Base-by-base conservation (phyloP, 208 protist species). In the Lotmaria passim region DNA sequence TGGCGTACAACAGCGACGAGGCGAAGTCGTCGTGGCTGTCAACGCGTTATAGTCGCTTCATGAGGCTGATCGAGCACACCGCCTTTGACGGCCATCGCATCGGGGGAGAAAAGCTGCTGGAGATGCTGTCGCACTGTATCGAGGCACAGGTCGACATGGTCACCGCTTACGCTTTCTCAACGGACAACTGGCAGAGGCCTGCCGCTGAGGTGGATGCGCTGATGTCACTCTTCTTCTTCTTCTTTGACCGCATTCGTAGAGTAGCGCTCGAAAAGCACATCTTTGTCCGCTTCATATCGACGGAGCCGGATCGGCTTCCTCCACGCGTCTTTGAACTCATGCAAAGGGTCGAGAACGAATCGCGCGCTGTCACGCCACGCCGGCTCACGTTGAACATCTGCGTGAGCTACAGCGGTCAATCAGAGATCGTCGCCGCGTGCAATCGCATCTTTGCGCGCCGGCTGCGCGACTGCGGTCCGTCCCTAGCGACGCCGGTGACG, bases 151-250 rank as follows among this genome's bases (percentile, higher is more conserved):
- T 97, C 30, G 34, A 59, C 33, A 95, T 96, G 81, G 59, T 97
- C 28, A 97, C 86, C 0, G 89, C 94, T 11, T 97, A 96, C 78
- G 90, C 93, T 6, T 97, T 97, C 57, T 97, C 93, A 2, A 94
- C 85, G 0, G 89, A 97, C 63, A 97, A 97, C 76, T 97, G 93
- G 91, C 53, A 75, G n/a, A 80, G 93, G 8, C 61, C 84, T 1
- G 33, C 66, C 19, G 70, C 82, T 7, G 93, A 97, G 61, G 79
- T 97, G 24, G 81, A 94, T 43, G 87, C 89, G 58, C 64, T 97
- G 15, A 93, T 95, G 85, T 67, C 81, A 4, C 75, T 97, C 31
- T 94, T 97, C 64, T 83, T 86, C 28, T 87, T 85, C 65, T 94
- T 89, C 61, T 93, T 95, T 71, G 79, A 89, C 17, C 78, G 79